These are phyloP conservation scores for Rhazya stricta DNA, from an alignment of 257 asterid species.

Conservation along the genomic window DNA sequence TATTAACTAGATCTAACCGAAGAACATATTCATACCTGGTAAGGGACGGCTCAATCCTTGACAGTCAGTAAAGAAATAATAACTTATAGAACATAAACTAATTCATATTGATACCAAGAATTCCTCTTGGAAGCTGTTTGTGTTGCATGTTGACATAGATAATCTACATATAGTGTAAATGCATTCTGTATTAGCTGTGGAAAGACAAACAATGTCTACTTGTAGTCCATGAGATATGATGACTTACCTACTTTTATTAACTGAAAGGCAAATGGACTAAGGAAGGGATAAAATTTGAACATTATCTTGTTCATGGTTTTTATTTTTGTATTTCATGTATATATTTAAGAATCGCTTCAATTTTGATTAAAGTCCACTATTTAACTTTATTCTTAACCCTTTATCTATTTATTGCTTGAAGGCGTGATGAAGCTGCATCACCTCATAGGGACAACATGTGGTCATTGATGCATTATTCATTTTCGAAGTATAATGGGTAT, in stretches of 20 bases:
- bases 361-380: too few species aligned
- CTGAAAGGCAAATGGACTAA: not conserved
- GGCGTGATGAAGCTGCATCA: too few species aligned
- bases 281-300: not conserved
- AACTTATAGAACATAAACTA: not conserved
- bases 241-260: not conserved
- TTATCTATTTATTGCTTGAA: too few species aligned
- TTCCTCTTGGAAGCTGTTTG: not conserved
- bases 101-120: too few species aligned
- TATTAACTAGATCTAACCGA: too few species aligned
- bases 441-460: too few species aligned
- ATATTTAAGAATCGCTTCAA: too few species aligned
- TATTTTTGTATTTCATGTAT: too few species aligned
- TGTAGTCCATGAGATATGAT: not conserved
- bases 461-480: too few species aligned
- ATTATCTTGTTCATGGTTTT: not conserved
- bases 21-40: too few species aligned
- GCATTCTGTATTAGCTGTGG: not conserved
- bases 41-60: not conserved
- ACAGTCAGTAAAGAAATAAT: not conserved
- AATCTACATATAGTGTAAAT: not conserved
- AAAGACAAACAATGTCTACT: not conserved
- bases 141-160: constrained; percentile 5
- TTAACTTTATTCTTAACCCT: too few species aligned
- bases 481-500: too few species aligned